Base-by-base conservation (phyloP, 805 yeast genomes). In the Saccharomycopsis amapae region DNA sequence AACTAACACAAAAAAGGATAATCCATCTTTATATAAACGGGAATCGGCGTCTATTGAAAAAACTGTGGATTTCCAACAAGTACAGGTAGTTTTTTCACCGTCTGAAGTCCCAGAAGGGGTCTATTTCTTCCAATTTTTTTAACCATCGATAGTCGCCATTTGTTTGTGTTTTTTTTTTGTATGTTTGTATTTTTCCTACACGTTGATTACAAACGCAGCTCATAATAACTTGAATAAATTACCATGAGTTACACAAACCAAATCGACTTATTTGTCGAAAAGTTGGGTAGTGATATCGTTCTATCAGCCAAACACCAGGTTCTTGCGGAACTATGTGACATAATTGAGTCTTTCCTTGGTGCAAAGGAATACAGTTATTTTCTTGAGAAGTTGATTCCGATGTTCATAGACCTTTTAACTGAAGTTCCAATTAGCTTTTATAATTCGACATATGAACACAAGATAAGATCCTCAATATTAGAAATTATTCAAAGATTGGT, bases 401-500 rank as follows among this genome's bases (percentile, higher is more conserved):
- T 80, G 12, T 76, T 88, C 53, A 62, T 83, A 45, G 67, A 71
- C 42, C 72, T 80, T 38, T 67, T 90, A 54, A 72, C 80, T 32
- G 66, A 71, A 2, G 81, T 81, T 13, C 95, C 94, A 2, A 70
- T 85, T n/a, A 77, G 85, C 31, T 85, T 85, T 60, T 66, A 68
- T 36, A 72, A 78, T 18, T 68, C 69, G 35, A 74, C 94, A 0
- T 72, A 78, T 0, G 95, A 86, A 57, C 76, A 88, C 62, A 85
- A 83, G 63, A 67, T 89, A 43, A 72, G 97, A 54, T 78, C 81
- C 58, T 71, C 85, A 25, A 67, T 86, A 10, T 68, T 90, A 44
- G 96, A 89, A 58, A 76, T 86, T 13, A 65, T 90, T 12, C 88
- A 85, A 56, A 72, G 96, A 40, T 72, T 88, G 36, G 87, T 85